phyloP scores from a whole-genome alignment of 306 rosid species.

The Mimosa bimucronata region DNA sequence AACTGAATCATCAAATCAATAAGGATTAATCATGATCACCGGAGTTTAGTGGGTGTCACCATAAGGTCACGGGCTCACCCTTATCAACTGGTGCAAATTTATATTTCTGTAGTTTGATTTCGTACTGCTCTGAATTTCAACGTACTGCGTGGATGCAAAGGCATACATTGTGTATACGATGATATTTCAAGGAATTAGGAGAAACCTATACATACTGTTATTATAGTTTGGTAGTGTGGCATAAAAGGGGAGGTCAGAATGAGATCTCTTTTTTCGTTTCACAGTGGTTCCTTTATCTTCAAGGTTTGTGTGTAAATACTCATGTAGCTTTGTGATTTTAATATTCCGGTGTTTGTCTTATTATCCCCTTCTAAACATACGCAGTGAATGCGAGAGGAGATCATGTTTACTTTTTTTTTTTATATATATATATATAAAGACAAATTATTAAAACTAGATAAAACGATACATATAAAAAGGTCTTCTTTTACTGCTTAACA shows the following conservation, averaged over 20 bases:
- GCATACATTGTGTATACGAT: not conserved
- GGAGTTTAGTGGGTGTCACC: not conserved
- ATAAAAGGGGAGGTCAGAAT: not conserved
- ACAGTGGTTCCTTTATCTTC: not conserved
- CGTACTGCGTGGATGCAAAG: not conserved
- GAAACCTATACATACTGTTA: not conserved
- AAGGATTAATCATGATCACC: not conserved
- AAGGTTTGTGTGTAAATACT: not conserved
- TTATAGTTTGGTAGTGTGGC: not conserved
- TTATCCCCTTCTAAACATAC: not conserved
- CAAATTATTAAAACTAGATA: too few species aligned
- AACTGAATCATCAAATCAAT: constrained; percentile 36
- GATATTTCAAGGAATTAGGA: not conserved
- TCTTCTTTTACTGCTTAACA: too few species aligned
- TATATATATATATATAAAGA: too few species aligned
- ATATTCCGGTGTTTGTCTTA: not conserved
- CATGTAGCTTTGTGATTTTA: not conserved
- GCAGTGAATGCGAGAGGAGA: not conserved
- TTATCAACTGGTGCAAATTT: not conserved
- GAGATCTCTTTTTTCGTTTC: not conserved
- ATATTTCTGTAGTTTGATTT: not conserved
- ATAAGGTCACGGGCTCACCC: not conserved
- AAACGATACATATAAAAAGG: too few species aligned
- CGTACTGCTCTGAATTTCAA: not conserved
- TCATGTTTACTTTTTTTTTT: too few species aligned